Evolutionary conservation across 2,329 filamentous ascomycete species (phyloP).

Genomic region (Penicillium sp.): DNA sequence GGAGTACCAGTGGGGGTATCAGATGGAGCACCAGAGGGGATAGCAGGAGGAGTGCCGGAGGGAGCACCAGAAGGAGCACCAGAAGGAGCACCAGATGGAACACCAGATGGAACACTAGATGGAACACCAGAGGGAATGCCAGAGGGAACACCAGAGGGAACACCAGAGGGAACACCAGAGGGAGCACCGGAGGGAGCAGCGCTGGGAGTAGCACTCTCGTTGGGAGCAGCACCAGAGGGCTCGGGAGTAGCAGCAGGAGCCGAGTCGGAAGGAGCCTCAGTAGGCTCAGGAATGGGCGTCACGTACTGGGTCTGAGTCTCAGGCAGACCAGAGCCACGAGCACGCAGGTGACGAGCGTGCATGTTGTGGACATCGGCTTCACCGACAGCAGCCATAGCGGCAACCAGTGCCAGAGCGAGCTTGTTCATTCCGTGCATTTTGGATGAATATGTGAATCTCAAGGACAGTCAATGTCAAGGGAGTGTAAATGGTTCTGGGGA

Average conservation of each 20-base stretch:
- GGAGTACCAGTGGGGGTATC: too few species aligned
- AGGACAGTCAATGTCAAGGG: conserved; percentile 29
- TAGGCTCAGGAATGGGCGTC: not conserved
- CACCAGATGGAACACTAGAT: conserved; percentile 6
- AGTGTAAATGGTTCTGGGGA: not conserved
- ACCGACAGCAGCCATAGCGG: conserved; percentile 39
- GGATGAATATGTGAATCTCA: conserved; percentile 8
- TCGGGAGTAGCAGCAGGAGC: conserved; percentile 16
- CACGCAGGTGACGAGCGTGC: conserved; percentile 25
- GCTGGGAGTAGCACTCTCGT: conserved; percentile 1
- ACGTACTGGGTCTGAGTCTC: not conserved
- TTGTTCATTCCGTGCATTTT: conserved; percentile 45
- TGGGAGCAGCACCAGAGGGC: conserved; percentile 6
- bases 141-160: conserved; percentile 12
- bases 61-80: conserved; percentile 9
- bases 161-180: conserved; percentile 10
- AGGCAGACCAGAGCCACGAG: not conserved
- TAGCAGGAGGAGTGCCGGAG: conserved; percentile 9
- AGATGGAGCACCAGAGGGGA: conserved; percentile 12
- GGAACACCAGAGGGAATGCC: conserved; percentile 3
- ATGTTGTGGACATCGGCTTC: conserved; percentile 37
- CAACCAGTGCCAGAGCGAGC: conserved; percentile 39
- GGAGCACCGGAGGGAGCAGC: conserved; percentile 6
- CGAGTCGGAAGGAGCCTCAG: not conserved
- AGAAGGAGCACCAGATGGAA: too few species aligned